Evolutionary conservation across 23 red algal species (phyloP), one percentile per base, ranked within the genome.

Genomic region (Cyanidiococcus yangmingshanensis): DNA sequence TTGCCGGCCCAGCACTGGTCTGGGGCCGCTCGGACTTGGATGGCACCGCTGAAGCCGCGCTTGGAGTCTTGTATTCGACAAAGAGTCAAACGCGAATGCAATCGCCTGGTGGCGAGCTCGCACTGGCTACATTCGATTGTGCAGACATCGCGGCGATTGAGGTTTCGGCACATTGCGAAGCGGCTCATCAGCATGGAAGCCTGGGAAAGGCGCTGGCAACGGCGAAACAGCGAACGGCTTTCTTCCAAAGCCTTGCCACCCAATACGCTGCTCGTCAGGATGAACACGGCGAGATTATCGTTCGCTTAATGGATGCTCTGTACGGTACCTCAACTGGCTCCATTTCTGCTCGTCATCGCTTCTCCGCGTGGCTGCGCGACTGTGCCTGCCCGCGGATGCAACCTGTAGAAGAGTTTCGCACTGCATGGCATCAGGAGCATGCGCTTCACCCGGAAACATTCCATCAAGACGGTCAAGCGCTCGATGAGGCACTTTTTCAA

Each of bases 331-430:
- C 15, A 12, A 12, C 63, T 25, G n/a, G 32, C 3, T 2, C 21
- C 27, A 29, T 29, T 3, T 54, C 45, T 15, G 7, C 32, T 7
- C 12, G 21, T 3, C 27, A 71, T 32, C 7, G 63, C 3, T 35
- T 71, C 27, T 71, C 63, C 7, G 63, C 21, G 7, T 71, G 63
- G 63, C 63, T 71, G 63, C 15, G 21, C 3, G n/a, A 71, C 27
- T 71, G 32, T 71, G 63, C 63, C n/a, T 71, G 63, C 63, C 63
- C 63, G 12, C 3, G 7, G 32, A 25, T 25, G 63, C 63, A 71
- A 29, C 3, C 3, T 30, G 63, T 35, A 35, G 63, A 32, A 3
- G 63, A 25, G 27, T 71, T 71, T 25, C 63, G 32, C 3, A 12
- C 7, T 7, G 21, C 3, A 3, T 32, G 21, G n/a, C 63, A 71